Percentiles rank a stretch among this genome's conserved stretches.
Evolutionary conservation across 441 rosid genomes (phyloP).

Genomic region (Erysimum cheiri): DNA sequence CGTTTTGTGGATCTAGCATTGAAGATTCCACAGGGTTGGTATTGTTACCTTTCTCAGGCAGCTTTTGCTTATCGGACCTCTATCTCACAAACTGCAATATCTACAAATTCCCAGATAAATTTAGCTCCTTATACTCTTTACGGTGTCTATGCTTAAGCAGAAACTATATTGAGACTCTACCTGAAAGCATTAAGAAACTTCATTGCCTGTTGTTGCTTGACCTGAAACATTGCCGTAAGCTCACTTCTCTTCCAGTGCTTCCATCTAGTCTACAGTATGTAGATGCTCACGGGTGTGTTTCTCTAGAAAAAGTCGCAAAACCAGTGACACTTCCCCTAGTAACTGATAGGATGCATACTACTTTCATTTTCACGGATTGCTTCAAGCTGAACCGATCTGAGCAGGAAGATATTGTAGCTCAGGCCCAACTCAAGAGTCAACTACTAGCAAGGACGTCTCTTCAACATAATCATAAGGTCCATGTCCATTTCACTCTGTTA

Average conservation of each 20-base stretch:
- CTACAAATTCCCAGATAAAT: constrained; percentile 11
- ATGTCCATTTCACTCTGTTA: background rate
- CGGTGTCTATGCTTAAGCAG: constrained; percentile 35
- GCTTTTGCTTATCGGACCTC: constrained; percentile 15
- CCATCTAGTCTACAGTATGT: constrained; percentile 30
- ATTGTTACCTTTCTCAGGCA: constrained; percentile 36
- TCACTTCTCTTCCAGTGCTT: constrained; percentile 40
- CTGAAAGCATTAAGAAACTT: constrained; percentile 40
- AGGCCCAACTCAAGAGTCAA: constrained; percentile 41
- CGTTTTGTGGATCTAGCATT: constrained; percentile 36
- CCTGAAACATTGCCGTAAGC: constrained; percentile 37
- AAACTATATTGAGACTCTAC: constrained; percentile 37
- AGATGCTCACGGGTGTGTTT: constrained; percentile 34
- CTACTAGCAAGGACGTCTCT: constrained; percentile 33
- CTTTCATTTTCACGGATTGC: constrained; percentile 37
- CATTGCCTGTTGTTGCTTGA: constrained; percentile 15
- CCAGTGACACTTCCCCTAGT: constrained; percentile 21
- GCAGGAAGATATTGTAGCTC: constrained; percentile 30
- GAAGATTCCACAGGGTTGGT: constrained; percentile 12
- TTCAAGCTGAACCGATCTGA: constrained; percentile 35
- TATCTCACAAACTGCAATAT: constrained; percentile 32
- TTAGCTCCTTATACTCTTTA: constrained; percentile 29
- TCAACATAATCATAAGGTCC: constrained; percentile 41
- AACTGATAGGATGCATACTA: constrained; percentile 19
- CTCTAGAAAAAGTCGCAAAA: constrained; percentile 21